phyloP scores from a whole-genome alignment of 2,329 filamentous ascomycete species.

The Aspergillus vadensis region DNA sequence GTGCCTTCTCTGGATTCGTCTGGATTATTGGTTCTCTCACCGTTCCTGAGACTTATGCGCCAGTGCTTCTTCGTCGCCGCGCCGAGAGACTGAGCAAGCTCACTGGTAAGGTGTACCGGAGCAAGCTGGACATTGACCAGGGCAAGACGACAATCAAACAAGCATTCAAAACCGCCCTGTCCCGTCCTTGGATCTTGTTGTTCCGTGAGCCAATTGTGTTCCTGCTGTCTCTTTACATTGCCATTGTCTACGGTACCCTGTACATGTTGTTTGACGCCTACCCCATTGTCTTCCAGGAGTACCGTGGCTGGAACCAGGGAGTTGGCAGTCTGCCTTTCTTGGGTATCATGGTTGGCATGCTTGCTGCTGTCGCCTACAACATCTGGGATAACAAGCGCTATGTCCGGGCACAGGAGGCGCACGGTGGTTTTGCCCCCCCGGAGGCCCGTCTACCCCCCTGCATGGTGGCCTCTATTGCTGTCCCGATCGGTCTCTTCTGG shows the following conservation, averaged over 20 bases:
- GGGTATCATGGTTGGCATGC: conserved; percentile 49
- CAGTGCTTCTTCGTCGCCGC: conserved; percentile 54
- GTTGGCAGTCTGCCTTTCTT: conserved; percentile 53
- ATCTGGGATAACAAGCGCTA: conserved; percentile 48
- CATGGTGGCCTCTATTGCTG: conserved; percentile 52
- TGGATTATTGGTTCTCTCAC: conserved; percentile 45
- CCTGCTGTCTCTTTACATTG: conserved; percentile 53
- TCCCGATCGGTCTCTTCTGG: conserved; percentile 62
- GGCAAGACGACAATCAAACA: conserved; percentile 44
- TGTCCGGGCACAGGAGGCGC: conserved; percentile 42
- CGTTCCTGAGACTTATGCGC: conserved; percentile 48
- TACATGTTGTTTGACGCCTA: conserved; percentile 58
- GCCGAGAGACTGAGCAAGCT: conserved; percentile 52
- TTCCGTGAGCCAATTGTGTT: conserved; percentile 55
- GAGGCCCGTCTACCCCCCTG: conserved; percentile 58
- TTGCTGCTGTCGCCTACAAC: conserved; percentile 43
- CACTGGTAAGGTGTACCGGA: conserved; percentile 53
- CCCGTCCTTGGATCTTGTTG: conserved; percentile 52
- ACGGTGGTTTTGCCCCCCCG: conserved; percentile 62
- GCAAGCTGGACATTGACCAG: conserved; percentile 43
- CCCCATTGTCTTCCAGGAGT: conserved; percentile 51
- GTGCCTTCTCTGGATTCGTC: conserved; percentile 63
- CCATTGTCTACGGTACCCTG: conserved; percentile 55
- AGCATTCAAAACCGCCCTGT: conserved; percentile 52
- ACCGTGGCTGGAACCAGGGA: conserved; percentile 51